Percentiles rank a stretch among this genome's conserved stretches.
phyloP scores from a whole-genome alignment of 2,329 filamentous ascomycete species.

The Colletotrichum sp. region DNA sequence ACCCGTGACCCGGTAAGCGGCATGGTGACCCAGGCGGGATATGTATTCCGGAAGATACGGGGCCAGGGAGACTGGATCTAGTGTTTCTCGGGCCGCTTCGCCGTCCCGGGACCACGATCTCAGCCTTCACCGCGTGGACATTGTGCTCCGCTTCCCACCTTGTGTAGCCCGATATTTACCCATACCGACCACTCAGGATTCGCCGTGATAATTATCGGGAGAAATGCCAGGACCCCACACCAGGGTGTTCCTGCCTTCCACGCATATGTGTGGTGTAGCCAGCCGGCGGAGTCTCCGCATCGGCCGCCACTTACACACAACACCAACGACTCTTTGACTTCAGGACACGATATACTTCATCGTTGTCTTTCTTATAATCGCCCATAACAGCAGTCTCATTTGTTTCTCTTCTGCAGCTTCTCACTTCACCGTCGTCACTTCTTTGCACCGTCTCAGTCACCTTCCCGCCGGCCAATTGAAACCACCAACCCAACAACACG shows the following conservation, averaged over 20 bases:
- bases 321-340: neutral
- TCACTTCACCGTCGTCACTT: neutral
- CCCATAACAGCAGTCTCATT: fast-evolving
- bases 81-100: neutral
- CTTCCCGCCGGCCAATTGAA: neutral
- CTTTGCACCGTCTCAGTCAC: neutral
- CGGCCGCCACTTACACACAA: neutral
- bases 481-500: too few relatives aligned
- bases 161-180: neutral
- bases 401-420: neutral
- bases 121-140: neutral
- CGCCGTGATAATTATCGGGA: neutral
- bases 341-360: neutral
- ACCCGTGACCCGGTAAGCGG: neutral
- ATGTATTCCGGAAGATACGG: neutral
- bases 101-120: neutral
- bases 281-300: neutral
- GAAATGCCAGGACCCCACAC: neutral
- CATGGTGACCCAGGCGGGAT: neutral
- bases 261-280: too few relatives aligned
- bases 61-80: neutral
- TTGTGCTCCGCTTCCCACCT: fast-evolving
- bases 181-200: neutral
- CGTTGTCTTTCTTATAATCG: neutral
- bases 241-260: neutral